A percentile compares a stretch with the other conserved stretches of the same genome.
phyloP scores from a whole-genome alignment of 352 stramenopile genomes.

The Phytophthora sp. region DNA sequence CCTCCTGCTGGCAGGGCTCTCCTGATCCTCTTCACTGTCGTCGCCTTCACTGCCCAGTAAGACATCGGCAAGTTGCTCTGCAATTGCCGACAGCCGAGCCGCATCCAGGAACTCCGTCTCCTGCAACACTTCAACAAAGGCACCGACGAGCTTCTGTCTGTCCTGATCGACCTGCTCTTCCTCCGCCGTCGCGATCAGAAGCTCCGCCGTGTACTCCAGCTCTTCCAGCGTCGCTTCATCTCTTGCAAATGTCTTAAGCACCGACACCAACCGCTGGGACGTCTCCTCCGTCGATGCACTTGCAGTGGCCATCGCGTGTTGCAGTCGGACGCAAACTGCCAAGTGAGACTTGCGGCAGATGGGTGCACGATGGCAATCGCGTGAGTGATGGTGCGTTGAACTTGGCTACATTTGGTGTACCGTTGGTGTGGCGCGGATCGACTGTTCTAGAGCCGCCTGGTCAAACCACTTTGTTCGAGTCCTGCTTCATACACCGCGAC shows the following conservation, averaged over 20 bases:
- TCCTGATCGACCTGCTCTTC: slow-evolving; percentile 31
- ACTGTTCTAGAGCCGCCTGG: slow-evolving; percentile 17
- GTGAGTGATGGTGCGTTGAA: slow-evolving; percentile 27
- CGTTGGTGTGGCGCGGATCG: slow-evolving; percentile 25
- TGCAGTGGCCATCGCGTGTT: slow-evolving; percentile 12
- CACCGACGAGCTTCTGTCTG: slow-evolving; percentile 19
- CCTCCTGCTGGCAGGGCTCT: slow-evolving; percentile 24
- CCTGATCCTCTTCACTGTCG: slow-evolving; percentile 27
- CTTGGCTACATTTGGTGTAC: slow-evolving; percentile 5
- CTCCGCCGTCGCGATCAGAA: slow-evolving; percentile 56
- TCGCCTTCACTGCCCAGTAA: slow-evolving; percentile 21
- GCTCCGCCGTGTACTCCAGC: slow-evolving; percentile 71
- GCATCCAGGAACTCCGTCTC: slow-evolving; percentile 47
- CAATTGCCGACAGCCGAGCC: slow-evolving; percentile 15
- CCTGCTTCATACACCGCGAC: slow-evolving; percentile 19
- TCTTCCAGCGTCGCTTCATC: slow-evolving; percentile 35
- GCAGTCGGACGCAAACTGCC: slow-evolving; percentile 8
- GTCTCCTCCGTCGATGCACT: slow-evolving; percentile 21
- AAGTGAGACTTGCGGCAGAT: slow-evolving; percentile 22
- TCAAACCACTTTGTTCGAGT: no score
- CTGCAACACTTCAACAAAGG: slow-evolving; percentile 52
- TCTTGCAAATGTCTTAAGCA: slow-evolving; percentile 30
- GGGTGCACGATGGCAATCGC: no score
- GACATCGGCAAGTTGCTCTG: slow-evolving; percentile 24
- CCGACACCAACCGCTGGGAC: slow-evolving; percentile 15